Evolutionary conservation across 306 rosid species (phyloP).

Genomic region (Ziziphus jujuba): DNA sequence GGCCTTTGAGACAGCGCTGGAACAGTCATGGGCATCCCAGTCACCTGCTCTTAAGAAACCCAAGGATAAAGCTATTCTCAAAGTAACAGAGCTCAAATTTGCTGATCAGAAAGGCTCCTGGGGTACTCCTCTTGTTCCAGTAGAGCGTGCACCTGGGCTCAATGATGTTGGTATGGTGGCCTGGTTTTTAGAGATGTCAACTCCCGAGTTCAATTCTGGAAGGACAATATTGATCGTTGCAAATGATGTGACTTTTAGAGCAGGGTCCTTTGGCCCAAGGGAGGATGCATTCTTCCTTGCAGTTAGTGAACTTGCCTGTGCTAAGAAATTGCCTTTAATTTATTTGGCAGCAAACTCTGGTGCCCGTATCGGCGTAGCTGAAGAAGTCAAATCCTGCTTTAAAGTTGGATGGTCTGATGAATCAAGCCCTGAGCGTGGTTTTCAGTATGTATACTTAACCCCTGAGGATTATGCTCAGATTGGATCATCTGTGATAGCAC

Average conservation of each 20-base stretch:
- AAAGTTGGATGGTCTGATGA: slow-evolving; percentile 99
- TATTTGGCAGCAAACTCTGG: slow-evolving; percentile 99
- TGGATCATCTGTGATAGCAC: slow-evolving; percentile 81
- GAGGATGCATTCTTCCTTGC: slow-evolving; percentile 96
- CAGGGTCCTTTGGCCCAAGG: slow-evolving; percentile 96
- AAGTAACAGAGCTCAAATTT: slow-evolving; percentile 77
- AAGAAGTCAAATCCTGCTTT: slow-evolving; percentile 92
- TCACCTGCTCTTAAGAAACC: slow-evolving; percentile 43
- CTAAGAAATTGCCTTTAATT: slow-evolving; percentile 75
- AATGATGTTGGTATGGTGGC: slow-evolving; percentile 98
- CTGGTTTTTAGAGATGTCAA: slow-evolving; percentile 87
- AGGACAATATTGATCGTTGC: slow-evolving; percentile 81
- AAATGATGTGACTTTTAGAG: slow-evolving; percentile 93
- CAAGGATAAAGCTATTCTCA: slow-evolving; percentile 53
- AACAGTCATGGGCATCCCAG: slow-evolving; percentile 73
- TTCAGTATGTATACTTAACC: slow-evolving; percentile 83
- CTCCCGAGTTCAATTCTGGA: slow-evolving; percentile 94
- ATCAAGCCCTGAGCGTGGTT: slow-evolving; percentile 85
- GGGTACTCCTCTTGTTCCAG: slow-evolving; percentile 83
- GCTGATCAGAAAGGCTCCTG: slow-evolving; percentile 71
- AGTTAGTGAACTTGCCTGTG: slow-evolving; percentile 89
- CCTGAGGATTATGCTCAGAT: slow-evolving; percentile 85
- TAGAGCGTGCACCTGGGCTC: slow-evolving; percentile 63
- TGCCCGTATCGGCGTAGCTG: slow-evolving; percentile 95
- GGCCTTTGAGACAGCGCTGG: slow-evolving; percentile 90